A percentile compares a stretch with the other conserved stretches of the same genome.
Evolutionary conservation across 2,329 filamentous ascomycete genomes (phyloP).

Genomic region (Tolypocladium guangdongense): DNA sequence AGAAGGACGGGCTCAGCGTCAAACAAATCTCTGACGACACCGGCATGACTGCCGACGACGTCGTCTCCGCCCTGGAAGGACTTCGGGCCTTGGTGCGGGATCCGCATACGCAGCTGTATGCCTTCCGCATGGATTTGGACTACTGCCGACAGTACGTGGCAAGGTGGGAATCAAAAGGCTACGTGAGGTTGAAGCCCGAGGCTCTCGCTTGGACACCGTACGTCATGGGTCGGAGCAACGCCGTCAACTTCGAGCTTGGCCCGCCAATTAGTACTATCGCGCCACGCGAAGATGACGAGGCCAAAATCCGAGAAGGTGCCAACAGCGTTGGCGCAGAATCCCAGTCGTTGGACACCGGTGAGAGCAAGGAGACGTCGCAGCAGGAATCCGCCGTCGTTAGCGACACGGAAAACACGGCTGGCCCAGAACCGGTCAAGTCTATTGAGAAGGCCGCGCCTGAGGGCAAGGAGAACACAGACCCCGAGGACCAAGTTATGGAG

Average conservation of each 20-base stretch:
- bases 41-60: constrained; percentile 92
- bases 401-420: constrained; percentile 6
- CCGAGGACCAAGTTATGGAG: constrained; percentile 14
- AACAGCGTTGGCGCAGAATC: constrained; percentile 9
- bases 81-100: constrained; percentile 83
- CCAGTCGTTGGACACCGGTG: constrained; percentile 13
- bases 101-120: constrained; percentile 78
- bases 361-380: constrained; percentile 3
- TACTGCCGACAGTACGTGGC: constrained; percentile 82
- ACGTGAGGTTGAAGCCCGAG: constrained; percentile 71
- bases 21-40: constrained; percentile 74
- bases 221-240: constrained; percentile 81
- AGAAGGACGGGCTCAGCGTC: constrained; percentile 44
- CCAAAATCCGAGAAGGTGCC: constrained; percentile 23
- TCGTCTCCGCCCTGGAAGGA: constrained; percentile 86
- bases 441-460: constrained; percentile 17
- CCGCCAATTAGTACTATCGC: constrained; percentile 78
- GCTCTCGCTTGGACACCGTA: constrained; percentile 92
- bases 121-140: constrained; percentile 72
- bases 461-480: constrained; percentile 20
- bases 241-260: constrained; percentile 72
- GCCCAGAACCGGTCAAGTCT: constrained; percentile 16
- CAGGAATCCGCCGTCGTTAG: neutral
- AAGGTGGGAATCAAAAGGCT: constrained; percentile 82
- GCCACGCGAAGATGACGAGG: constrained; percentile 65